phyloP scores from a whole-genome alignment of 2,329 filamentous ascomycete species.

The Annulohypoxylon truncatum region DNA sequence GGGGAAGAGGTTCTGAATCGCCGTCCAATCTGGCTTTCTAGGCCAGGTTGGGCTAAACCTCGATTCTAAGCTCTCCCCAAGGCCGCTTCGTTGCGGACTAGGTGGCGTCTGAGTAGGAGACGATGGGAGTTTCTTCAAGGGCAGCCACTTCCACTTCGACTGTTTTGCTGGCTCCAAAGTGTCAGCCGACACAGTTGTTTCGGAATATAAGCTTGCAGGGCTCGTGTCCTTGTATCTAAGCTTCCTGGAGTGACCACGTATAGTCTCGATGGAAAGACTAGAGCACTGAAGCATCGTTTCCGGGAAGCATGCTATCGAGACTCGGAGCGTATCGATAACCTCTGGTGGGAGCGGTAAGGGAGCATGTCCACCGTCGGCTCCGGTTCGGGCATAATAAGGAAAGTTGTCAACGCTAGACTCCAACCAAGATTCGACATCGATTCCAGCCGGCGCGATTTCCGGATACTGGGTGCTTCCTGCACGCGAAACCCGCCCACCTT shows the following conservation, averaged over 20 bases:
- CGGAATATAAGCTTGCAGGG: conserved; percentile 34
- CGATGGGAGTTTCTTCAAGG: conserved; percentile 34
- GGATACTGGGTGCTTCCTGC: conserved; percentile 16
- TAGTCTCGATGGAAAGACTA: conserved; percentile 67
- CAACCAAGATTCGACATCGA: conserved; percentile 45
- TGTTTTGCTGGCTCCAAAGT: conserved; percentile 36
- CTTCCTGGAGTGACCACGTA: conserved; percentile 66
- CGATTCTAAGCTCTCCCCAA: conserved; percentile 19
- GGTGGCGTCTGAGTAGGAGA: conserved; percentile 23
- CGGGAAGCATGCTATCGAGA: conserved; percentile 67
- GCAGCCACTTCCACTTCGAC: conserved; percentile 47
- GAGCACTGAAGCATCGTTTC: conserved; percentile 68
- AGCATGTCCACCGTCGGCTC: conserved; percentile 45
- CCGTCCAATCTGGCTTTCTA: conserved; percentile 53
- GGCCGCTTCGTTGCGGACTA: conserved; percentile 24
- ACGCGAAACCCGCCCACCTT: conserved; percentile 1
- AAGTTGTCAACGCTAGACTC: conserved; percentile 44
- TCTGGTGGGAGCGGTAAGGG: conserved; percentile 64
- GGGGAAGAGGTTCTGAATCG: conserved; percentile 65
- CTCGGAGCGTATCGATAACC: conserved; percentile 64
- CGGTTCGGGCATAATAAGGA: conserved; percentile 41
- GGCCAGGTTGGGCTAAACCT: conserved; percentile 29
- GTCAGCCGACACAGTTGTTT: conserved; percentile 30
- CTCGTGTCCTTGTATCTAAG: conserved; percentile 54
- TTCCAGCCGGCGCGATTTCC: conserved; percentile 33